phyloP scores from a whole-genome alignment of 352 stramenopile genomes.

The Globisporangium middletonii region DNA sequence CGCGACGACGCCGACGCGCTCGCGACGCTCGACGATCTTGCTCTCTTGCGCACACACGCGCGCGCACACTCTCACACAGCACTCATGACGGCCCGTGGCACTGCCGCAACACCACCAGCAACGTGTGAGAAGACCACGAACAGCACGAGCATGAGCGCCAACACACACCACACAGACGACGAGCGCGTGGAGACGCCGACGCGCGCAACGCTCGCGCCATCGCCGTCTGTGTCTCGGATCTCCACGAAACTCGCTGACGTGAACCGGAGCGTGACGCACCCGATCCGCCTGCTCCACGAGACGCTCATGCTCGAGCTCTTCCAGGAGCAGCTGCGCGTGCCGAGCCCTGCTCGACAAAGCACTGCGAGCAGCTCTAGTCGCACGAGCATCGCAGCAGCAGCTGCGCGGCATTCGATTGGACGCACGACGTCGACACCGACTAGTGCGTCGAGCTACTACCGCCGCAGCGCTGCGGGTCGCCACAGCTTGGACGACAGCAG shows the following conservation, averaged over 20 bases:
- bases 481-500: not conserved
- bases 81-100: not conserved
- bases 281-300: conserved; percentile 33
- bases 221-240: not conserved
- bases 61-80: not conserved
- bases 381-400: not conserved
- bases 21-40: not conserved
- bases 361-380: not conserved
- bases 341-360: conserved; percentile 12
- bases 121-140: not conserved
- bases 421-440: no score
- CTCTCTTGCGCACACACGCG: not conserved
- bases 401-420: no score
- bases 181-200: not conserved
- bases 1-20: no score
- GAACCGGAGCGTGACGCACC: conserved; percentile 7
- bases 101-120: not conserved
- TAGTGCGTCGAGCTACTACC: not conserved
- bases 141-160: not conserved
- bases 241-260: conserved; percentile 7
- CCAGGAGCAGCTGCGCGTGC: conserved; percentile 30
- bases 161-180: not conserved
- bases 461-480: conserved; percentile 1
- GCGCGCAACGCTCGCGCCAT: not conserved
- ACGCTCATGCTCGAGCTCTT: conserved; percentile 32